Conservation (phyloP, 129 eudicot species). For the Tagetes erecta region DNA sequence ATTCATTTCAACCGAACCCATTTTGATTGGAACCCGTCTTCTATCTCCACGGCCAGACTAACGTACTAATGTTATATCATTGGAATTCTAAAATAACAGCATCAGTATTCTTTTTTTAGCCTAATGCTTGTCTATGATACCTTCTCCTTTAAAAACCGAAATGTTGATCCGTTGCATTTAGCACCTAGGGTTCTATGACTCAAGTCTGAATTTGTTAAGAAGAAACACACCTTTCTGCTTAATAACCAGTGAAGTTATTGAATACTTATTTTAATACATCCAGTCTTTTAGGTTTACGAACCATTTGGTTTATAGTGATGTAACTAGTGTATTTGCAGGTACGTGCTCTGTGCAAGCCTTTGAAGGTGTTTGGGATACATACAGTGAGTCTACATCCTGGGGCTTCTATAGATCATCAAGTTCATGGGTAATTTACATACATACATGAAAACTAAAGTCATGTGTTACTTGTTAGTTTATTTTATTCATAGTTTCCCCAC, state of each 20-base stretch:
- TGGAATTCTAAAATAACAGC: not conserved
- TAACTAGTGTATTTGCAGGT: slow-evolving; percentile 51
- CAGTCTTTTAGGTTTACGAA: not conserved
- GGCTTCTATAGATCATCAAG: slow-evolving; percentile 81
- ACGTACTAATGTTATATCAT: not conserved
- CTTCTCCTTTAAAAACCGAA: not conserved
- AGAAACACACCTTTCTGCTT: not conserved
- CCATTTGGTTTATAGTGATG: slow-evolving; percentile 6
- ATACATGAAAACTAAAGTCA: not conserved
- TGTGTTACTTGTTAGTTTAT: not conserved
- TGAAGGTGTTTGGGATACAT: slow-evolving; percentile 77
- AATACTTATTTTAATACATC: not conserved
- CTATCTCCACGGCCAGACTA: too few relatives aligned
- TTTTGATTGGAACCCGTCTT: too few relatives aligned
- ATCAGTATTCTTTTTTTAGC: not conserved
- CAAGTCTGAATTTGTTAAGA: not conserved
- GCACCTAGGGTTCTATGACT: not conserved
- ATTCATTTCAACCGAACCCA: not conserved
- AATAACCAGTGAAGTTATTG: not conserved
- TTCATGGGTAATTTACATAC: slow-evolving; percentile 56
- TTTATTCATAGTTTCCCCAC: not conserved
- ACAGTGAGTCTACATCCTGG: slow-evolving; percentile 86
- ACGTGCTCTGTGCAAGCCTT: slow-evolving; percentile 76
- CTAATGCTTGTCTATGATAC: not conserved
- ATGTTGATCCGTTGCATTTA: not conserved